These are phyloP conservation scores for Passalora sequoiae DNA, from an alignment of 2,329 filamentous ascomycete species.

Conservation along the genomic window DNA sequence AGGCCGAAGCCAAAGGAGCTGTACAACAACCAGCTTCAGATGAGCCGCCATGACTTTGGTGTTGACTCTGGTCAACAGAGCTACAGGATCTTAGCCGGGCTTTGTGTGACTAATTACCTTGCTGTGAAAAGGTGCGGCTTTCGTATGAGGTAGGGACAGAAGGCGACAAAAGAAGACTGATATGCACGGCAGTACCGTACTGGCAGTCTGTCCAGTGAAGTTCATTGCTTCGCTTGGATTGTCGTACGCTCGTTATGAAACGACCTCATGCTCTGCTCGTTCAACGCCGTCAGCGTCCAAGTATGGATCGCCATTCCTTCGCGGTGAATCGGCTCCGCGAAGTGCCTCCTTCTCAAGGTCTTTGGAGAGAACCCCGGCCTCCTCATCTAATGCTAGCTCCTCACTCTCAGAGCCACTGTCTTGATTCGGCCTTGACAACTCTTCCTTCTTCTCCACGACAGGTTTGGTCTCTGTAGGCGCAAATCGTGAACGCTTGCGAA, in stretches of 20 bases:
- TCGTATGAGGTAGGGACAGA: too few species aligned
- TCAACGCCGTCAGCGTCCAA: conserved; percentile 17
- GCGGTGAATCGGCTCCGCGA: conserved; percentile 4
- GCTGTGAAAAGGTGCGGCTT: too few species aligned
- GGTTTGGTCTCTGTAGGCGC: conserved; percentile 14
- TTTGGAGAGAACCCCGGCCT: conserved; percentile 3
- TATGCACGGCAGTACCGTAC: too few species aligned
- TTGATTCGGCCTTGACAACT: neutral
- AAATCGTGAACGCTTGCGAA: conserved; percentile 15
- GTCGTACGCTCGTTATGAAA: neutral
- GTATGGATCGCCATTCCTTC: conserved; percentile 11
- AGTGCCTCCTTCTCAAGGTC: conserved; percentile 5
- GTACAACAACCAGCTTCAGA: neutral
- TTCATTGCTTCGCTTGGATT: neutral
- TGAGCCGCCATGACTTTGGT: neutral
- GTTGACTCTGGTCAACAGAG: too few species aligned
- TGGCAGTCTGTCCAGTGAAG: too few species aligned
- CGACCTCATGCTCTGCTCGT: conserved; percentile 14
- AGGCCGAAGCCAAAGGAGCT: conserved; percentile 38
- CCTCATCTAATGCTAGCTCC: conserved; percentile 6
- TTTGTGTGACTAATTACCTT: too few species aligned
- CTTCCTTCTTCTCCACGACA: neutral
- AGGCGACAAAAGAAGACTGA: too few species aligned
- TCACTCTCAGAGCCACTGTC: conserved; percentile 8
- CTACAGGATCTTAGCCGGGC: too few species aligned